phyloP scores from a whole-genome alignment of 495 filamentous ascomycete genomes.

The Aspergillus bridgeri region DNA sequence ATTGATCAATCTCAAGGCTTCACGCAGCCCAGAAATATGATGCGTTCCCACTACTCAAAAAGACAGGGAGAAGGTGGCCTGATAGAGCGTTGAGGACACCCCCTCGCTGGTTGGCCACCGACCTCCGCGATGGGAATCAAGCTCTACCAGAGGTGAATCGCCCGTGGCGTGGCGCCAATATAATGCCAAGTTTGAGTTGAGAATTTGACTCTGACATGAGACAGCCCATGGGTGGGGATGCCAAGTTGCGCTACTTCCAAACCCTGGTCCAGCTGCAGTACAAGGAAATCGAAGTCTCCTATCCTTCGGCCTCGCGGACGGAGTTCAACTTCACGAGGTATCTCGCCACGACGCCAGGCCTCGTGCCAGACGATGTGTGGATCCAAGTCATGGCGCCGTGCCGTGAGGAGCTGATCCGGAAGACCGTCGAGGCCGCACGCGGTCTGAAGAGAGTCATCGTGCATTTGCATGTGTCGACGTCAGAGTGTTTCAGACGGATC shows the following conservation, averaged over 20 bases:
- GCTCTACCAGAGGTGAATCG: slow-evolving; percentile 69
- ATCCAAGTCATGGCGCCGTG: slow-evolving; percentile 85
- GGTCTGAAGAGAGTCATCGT: slow-evolving; percentile 82
- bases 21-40: too few relatives aligned
- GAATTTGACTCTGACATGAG: not conserved
- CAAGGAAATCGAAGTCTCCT: slow-evolving; percentile 90
- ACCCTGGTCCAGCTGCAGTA: slow-evolving; percentile 83
- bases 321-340: slow-evolving; percentile 85
- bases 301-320: slow-evolving; percentile 79
- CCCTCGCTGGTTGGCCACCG: slow-evolving; percentile 75
- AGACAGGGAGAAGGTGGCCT: too few relatives aligned
- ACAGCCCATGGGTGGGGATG: slow-evolving; percentile 75
- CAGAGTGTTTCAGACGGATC: slow-evolving; percentile 72
- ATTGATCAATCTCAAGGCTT: too few relatives aligned
- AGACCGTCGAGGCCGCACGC: slow-evolving; percentile 75
- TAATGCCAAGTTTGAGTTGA: not conserved
- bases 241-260: slow-evolving; percentile 83
- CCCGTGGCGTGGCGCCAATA: too few relatives aligned
- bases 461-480: slow-evolving; percentile 83
- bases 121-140: slow-evolving; percentile 77
- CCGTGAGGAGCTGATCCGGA: slow-evolving; percentile 74
- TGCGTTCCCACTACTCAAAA: too few relatives aligned
- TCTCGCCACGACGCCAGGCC: slow-evolving; percentile 71
- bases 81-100: too few relatives aligned
- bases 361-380: slow-evolving; percentile 87